Percentiles rank a stretch among this genome's conserved stretches.
phyloP scores from a whole-genome alignment of 345 rosid genomes.

The Lumnitzera littorea region DNA sequence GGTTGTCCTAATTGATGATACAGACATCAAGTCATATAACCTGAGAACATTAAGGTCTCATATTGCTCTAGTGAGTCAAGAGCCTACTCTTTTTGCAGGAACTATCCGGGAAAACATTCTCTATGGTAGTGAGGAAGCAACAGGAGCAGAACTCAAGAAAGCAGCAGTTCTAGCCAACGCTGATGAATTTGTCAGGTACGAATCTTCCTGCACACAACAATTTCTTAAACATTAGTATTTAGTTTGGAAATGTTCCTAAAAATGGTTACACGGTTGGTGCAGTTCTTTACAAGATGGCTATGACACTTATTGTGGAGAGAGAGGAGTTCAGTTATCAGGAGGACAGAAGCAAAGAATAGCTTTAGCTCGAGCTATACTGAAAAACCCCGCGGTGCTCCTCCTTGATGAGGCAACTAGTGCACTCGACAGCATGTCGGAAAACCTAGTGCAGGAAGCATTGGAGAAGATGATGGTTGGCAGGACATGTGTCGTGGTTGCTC shows the following conservation, averaged over 20 bases:
- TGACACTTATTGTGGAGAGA: slow-evolving; percentile 29
- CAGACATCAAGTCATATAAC: slow-evolving; percentile 32
- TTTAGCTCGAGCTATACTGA: slow-evolving; percentile 33
- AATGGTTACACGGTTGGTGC: neutral
- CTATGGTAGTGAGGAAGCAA: slow-evolving; percentile 18
- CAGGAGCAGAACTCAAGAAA: slow-evolving; percentile 26
- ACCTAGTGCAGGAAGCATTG: slow-evolving; percentile 30
- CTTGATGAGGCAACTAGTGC: slow-evolving; percentile 39
- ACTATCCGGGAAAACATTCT: slow-evolving; percentile 27
- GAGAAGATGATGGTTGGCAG: slow-evolving; percentile 37
- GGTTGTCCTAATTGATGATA: slow-evolving; percentile 21
- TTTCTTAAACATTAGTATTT: neutral
- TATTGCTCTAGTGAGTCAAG: slow-evolving; percentile 46
- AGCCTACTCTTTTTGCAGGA: slow-evolving; percentile 36
- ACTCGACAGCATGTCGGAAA: slow-evolving; percentile 29
- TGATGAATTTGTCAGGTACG: slow-evolving; percentile 34
- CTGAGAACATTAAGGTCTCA: slow-evolving; percentile 31
- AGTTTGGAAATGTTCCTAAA: neutral
- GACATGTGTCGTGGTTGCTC: slow-evolving; percentile 38
- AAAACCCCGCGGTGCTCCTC: slow-evolving; percentile 25
- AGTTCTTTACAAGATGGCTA: slow-evolving; percentile 29
- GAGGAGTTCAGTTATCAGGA: slow-evolving; percentile 38
- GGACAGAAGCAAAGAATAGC: slow-evolving; percentile 45
- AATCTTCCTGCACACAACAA: too few species aligned
- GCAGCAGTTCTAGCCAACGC: slow-evolving; percentile 32